A percentile compares a stretch with the other conserved stretches of the same genome.
These are phyloP conservation scores for Calocybe indica DNA, from an alignment of 768 basidiomycete genomes.

Conservation along the genomic window DNA sequence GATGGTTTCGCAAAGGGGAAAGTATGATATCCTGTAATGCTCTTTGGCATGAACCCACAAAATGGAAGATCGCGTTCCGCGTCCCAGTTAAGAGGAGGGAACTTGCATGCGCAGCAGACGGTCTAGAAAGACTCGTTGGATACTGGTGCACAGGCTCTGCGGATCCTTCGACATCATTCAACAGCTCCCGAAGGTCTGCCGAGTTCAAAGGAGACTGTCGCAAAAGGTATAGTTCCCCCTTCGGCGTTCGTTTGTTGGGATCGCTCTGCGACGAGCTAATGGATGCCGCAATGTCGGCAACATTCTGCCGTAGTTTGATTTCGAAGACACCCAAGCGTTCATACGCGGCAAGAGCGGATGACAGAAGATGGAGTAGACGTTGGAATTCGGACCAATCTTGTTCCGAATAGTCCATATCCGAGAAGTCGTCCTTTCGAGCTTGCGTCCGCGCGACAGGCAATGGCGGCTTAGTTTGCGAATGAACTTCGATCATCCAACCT, in stretches of 20 bases:
- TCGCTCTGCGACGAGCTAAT: conserved; percentile 55
- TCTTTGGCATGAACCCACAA: conserved; percentile 70
- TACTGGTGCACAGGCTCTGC: conserved; percentile 35
- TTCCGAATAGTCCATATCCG: conserved; percentile 79
- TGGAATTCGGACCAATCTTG: conserved; percentile 91
- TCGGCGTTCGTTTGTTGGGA: conserved; percentile 48
- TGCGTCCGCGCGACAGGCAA: conserved; percentile 20
- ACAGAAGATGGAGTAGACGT: conserved; percentile 72
- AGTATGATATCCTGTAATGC: conserved; percentile 81
- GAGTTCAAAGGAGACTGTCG: conserved; percentile 85
- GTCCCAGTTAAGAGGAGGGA: conserved; percentile 48
- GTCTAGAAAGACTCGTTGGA: conserved; percentile 3
- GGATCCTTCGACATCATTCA: conserved; percentile 27
- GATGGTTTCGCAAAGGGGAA: conserved; percentile 70
- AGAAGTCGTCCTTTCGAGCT: conserved; percentile 51
- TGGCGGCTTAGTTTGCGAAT: conserved; percentile 22
- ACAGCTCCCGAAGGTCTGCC: conserved; percentile 58
- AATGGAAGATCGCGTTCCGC: conserved; percentile 48
- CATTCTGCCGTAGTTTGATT: conserved; percentile 49
- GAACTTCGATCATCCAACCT: conserved; percentile 49
- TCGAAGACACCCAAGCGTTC: conserved; percentile 71
- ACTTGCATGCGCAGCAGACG: conserved; percentile 18
- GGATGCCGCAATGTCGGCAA: conserved; percentile 53
- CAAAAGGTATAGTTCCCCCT: conserved; percentile 68
- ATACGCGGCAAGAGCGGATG: conserved; percentile 67